Conservation (phyloP, 1,139 yeast genomes). For the Yamadazyma trypodendri region DNA sequence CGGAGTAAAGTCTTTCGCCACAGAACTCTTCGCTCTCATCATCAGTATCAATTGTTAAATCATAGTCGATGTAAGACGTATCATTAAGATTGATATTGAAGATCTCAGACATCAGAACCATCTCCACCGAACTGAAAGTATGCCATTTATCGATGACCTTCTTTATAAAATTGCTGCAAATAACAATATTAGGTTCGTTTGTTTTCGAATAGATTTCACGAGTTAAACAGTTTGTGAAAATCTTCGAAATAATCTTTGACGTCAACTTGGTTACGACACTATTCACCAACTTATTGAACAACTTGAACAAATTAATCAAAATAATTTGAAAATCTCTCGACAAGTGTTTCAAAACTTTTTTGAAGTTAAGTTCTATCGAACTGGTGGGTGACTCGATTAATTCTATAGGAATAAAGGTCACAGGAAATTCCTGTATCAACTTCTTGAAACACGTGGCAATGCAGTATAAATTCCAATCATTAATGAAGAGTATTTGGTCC, state of each 20-base stretch:
- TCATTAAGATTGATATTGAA: slow-evolving; percentile 21
- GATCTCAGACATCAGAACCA: slow-evolving; percentile 22
- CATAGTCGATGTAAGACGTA: slow-evolving; percentile 31
- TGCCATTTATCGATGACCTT: slow-evolving; percentile 50
- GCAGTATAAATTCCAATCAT: slow-evolving; percentile 63
- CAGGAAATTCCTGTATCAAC: slow-evolving; percentile 43
- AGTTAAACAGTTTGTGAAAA: slow-evolving; percentile 51
- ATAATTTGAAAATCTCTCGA: slow-evolving; percentile 11
- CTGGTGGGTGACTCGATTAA: slow-evolving; percentile 48
- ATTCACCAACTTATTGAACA: slow-evolving; percentile 14
- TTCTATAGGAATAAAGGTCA: slow-evolving; percentile 44
- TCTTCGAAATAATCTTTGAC: slow-evolving; percentile 43
- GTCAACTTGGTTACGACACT: slow-evolving; percentile 44
- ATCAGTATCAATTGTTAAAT: slow-evolving; percentile 27
- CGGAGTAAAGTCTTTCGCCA: background rate
- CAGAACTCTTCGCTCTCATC: slow-evolving; percentile 5
- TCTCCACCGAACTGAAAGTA: slow-evolving; percentile 11
- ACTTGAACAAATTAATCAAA: slow-evolving; percentile 13
- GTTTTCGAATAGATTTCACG: slow-evolving; percentile 48
- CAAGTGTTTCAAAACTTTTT: slow-evolving; percentile 10
- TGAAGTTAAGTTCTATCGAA: slow-evolving; percentile 32
- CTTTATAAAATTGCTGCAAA: slow-evolving; percentile 50
- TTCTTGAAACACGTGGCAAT: slow-evolving; percentile 54
- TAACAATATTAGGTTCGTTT: slow-evolving; percentile 45
- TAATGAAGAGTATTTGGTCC: slow-evolving; percentile 55